Base-by-base conservation (phyloP, 2,329 filamentous ascomycete genomes). In the Purpureocillium lavendulum region DNA sequence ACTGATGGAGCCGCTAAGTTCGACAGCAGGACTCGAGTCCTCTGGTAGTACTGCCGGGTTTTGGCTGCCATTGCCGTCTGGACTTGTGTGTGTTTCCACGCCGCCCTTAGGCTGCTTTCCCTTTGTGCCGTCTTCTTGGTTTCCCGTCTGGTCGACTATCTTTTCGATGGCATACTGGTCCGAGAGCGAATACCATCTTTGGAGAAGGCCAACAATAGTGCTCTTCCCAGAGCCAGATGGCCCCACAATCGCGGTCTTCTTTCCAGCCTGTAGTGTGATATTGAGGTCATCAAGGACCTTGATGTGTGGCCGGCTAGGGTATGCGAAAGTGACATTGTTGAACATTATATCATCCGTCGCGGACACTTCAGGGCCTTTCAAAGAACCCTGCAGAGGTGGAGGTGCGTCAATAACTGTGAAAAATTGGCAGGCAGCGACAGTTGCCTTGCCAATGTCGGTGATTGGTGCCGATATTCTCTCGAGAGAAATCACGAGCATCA, bases 211-310 rank as follows among this genome's bases (percentile, higher is more conserved):
- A 1, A 87, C 75, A 18, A 87, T 77, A 0, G 84, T 88, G 37
- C 78, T 84, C 56, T 88, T 89, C 1, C 84, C 84, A 5, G 74
- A 80, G 0, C 84, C 84, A 3, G 80, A 84, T 1, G 81, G 75
- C 0, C 84, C 84, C 14, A 88, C 83, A 14, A 88, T 80, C 2
- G 84, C 84, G 1, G 82, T 86, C 2, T 80, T 72, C 51, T 84
- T 82, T 15, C 80, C 80, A 7, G 74, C 68, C 43, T 74, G 66
- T 40, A 87, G 74, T 1, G 57, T 64, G 7, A 85, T 58, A 48
- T 71, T 68, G 3, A 86, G 56, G 3, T 69, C 61, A 47, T 83
- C 70, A 1, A 86, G 58, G 0, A 86, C 74, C 49, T 76, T 77
- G 44, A 81, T 71, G 42, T 80, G 70, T 0, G 78, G 76, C 10